phyloP scores from a whole-genome alignment of 2,329 filamentous ascomycete species.

The Amphichorda felina region DNA sequence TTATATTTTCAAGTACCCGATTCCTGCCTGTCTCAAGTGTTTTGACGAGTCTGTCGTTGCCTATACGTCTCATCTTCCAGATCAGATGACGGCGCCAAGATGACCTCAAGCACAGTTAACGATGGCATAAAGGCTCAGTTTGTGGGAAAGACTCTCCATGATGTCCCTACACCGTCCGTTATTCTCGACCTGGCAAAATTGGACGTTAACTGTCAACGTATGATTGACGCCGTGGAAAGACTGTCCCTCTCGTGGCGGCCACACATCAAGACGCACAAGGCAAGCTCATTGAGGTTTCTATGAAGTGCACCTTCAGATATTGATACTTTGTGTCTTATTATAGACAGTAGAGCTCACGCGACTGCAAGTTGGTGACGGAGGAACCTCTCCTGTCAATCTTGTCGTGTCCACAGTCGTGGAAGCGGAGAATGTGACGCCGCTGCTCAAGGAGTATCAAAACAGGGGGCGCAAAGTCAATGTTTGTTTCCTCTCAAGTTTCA shows the following conservation, averaged over 20 bases:
- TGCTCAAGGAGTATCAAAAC: constrained; percentile 43
- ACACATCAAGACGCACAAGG: constrained; percentile 75
- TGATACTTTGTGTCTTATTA: background rate
- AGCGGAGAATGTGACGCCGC: constrained; percentile 50
- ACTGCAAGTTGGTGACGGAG: constrained; percentile 6
- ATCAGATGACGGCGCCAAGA: background rate
- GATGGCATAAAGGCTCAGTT: constrained; percentile 19
- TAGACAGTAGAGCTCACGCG: constrained; percentile 53
- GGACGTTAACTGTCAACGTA: constrained; percentile 52
- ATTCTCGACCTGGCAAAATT: constrained; percentile 56
- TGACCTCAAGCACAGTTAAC: background rate
- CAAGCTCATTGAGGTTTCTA: constrained; percentile 14
- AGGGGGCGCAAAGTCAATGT: constrained; percentile 45
- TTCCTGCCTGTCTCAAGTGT: too few relatives aligned
- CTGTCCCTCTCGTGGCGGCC: constrained; percentile 56
- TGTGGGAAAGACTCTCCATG: constrained; percentile 43
- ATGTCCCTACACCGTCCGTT: constrained; percentile 51
- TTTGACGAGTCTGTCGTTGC: too few relatives aligned
- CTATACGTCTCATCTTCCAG: too few relatives aligned
- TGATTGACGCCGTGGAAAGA: constrained; percentile 49
- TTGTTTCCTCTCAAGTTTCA: constrained; percentile 9
- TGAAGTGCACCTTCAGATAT: background rate
- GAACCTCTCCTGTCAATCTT: constrained; percentile 32
- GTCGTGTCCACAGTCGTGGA: constrained; percentile 62
- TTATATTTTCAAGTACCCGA: too few relatives aligned